Evolutionary conservation across 2,329 filamentous ascomycete species (phyloP).

Genomic region (Diaporthe aspalathi): DNA sequence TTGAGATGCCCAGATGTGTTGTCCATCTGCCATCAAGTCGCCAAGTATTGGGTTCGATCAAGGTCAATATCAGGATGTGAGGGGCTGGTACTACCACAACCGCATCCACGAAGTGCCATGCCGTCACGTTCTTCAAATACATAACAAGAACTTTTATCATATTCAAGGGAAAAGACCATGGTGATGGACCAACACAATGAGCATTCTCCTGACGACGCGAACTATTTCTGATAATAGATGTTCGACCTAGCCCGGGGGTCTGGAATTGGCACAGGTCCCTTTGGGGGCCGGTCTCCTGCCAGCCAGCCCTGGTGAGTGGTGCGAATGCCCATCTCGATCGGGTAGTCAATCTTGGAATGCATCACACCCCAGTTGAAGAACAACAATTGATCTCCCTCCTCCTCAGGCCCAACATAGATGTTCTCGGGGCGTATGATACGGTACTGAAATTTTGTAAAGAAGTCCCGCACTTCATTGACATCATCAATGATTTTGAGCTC

Average conservation of each 20-base stretch:
- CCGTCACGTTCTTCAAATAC: too few species aligned
- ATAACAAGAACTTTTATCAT: too few species aligned
- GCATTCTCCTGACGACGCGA: background rate
- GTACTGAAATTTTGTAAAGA: slow-evolving; percentile 51
- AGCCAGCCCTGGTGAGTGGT: slow-evolving; percentile 55
- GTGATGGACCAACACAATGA: too few species aligned
- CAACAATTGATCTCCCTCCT: slow-evolving; percentile 56
- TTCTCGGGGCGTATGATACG: slow-evolving; percentile 55
- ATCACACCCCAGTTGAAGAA: slow-evolving; percentile 56
- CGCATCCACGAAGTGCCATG: too few species aligned
- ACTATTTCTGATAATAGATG: slow-evolving; percentile 12
- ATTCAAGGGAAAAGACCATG: too few species aligned
- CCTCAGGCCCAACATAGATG: slow-evolving; percentile 51
- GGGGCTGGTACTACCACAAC: too few species aligned
- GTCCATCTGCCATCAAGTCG: too few species aligned
- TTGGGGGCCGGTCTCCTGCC: background rate
- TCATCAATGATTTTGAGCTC: slow-evolving; percentile 52
- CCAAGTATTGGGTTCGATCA: too few species aligned
- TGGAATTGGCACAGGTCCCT: slow-evolving; percentile 9
- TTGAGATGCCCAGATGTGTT: too few species aligned
- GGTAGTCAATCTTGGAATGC: slow-evolving; percentile 57
- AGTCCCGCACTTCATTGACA: slow-evolving; percentile 50
- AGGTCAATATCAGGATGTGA: too few species aligned
- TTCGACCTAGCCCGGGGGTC: slow-evolving; percentile 14
- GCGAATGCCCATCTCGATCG: slow-evolving; percentile 50